Conservation (phyloP, 768 basidiomycete genomes). For the Tremella fuciformis region DNA sequence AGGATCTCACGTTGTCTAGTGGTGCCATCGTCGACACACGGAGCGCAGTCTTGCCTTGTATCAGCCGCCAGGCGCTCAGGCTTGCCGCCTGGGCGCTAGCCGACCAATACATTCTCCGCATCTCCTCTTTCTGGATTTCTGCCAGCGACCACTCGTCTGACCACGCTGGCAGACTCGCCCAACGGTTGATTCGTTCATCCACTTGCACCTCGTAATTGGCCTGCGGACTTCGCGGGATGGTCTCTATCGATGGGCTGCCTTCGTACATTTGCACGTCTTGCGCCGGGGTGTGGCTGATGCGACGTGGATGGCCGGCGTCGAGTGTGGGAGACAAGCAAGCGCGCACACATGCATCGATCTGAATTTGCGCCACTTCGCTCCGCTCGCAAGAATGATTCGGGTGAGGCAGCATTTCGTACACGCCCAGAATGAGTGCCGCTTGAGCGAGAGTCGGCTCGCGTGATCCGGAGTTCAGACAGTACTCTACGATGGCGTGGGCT, state of each 20-base stretch:
- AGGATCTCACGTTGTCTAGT: not conserved
- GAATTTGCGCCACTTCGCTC: not conserved
- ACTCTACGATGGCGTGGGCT: not conserved
- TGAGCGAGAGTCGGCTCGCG: not conserved
- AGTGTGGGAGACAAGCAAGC: not conserved
- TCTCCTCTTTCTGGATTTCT: conserved; percentile 10
- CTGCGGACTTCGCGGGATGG: not conserved
- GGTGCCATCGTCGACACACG: not conserved
- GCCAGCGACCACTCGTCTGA: not conserved
- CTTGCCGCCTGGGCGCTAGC: conserved; percentile 1
- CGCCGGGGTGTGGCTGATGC: not conserved
- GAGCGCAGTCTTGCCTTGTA: not conserved
- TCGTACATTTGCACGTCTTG: too few relatives aligned
- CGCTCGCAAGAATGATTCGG: not conserved
- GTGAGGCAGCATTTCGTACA: conserved; percentile 2
- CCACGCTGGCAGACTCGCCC: conserved; percentile 3
- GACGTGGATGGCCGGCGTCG: not conserved
- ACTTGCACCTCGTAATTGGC: not conserved
- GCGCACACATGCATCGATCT: conserved; percentile 1
- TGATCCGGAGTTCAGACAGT: conserved; percentile 1
- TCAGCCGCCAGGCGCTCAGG: not conserved
- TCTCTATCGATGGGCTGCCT: not conserved
- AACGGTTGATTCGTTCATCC: not conserved
- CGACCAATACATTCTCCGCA: conserved; percentile 15
- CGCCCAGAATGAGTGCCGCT: not conserved